Evolutionary conservation across 2,329 filamentous ascomycete genomes (phyloP).

Genomic region (Exophiala viscosa): DNA sequence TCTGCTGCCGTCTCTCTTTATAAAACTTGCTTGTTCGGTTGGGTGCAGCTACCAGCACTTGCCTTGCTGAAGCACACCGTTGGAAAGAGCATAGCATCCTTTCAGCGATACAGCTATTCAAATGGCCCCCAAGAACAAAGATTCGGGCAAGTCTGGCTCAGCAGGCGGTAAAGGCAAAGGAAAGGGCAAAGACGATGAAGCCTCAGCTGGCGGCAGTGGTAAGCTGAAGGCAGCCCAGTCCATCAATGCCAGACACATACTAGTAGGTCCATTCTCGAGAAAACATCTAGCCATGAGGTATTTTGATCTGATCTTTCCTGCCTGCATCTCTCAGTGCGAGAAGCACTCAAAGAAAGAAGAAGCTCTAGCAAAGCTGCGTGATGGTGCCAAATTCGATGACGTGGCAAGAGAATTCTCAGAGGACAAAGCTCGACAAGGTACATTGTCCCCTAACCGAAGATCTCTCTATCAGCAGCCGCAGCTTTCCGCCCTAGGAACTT

Average conservation of each 20-base stretch:
- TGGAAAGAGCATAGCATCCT: no score
- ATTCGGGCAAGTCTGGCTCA: slow-evolving; percentile 24
- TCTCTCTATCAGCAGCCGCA: slow-evolving; percentile 6
- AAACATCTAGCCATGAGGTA: not conserved
- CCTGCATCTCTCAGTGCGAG: slow-evolving; percentile 46
- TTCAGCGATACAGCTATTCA: not conserved
- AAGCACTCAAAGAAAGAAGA: slow-evolving; percentile 65
- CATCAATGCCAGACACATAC: slow-evolving; percentile 64
- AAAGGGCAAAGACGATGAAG: slow-evolving; percentile 39
- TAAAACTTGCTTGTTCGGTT: no score
- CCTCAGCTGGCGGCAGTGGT: slow-evolving; percentile 27
- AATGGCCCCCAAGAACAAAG: slow-evolving; percentile 44
- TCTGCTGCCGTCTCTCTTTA: no score
- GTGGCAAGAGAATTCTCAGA: slow-evolving; percentile 63
- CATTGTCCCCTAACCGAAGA: not conserved
- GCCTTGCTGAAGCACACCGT: no score
- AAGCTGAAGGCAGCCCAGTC: slow-evolving; percentile 57
- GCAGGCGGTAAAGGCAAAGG: slow-evolving; percentile 33
- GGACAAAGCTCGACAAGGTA: slow-evolving; percentile 60
- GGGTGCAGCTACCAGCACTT: no score
- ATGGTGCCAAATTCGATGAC: slow-evolving; percentile 61
- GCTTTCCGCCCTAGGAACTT: slow-evolving; percentile 4
- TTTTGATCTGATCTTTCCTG: not conserved
- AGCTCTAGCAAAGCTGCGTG: slow-evolving; percentile 57
- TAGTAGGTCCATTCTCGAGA: slow-evolving; percentile 40